A percentile compares a stretch with the other conserved stretches of the same genome.
Conservation (phyloP, 768 basidiomycete genomes). For the Myochromella boudieri region DNA sequence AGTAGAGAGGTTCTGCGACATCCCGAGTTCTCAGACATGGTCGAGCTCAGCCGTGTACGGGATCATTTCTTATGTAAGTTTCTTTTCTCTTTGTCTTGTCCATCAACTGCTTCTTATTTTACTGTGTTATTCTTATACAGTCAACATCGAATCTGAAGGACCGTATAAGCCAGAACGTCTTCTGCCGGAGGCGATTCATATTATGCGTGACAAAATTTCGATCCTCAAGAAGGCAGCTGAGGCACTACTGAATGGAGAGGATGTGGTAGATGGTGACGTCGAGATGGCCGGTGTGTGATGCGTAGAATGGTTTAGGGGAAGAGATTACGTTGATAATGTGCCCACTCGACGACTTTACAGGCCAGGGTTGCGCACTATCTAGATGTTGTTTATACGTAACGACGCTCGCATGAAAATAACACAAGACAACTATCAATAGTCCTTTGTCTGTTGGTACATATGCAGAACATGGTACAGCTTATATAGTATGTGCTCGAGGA, state of each 20-base stretch:
- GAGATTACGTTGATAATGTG: too few relatives aligned
- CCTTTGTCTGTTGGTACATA: too few relatives aligned
- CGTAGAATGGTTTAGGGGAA: not conserved
- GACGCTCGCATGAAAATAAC: too few relatives aligned
- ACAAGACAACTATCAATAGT: too few relatives aligned
- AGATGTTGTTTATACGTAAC: too few relatives aligned
- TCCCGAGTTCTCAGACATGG: conserved; percentile 83
- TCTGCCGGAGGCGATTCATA: conserved; percentile 73
- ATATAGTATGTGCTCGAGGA: too few relatives aligned
- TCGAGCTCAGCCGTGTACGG: conserved; percentile 80
- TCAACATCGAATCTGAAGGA: conserved; percentile 89
- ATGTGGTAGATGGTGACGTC: conserved; percentile 41
- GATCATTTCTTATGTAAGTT: conserved; percentile 91
- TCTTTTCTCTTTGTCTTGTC: not conserved
- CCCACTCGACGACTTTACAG: too few relatives aligned
- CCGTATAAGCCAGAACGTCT: conserved; percentile 84
- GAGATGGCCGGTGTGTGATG: conserved; percentile 48
- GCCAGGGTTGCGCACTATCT: too few relatives aligned
- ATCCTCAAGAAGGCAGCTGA: conserved; percentile 59
- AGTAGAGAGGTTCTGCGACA: conserved; percentile 91
- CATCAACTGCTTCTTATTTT: not conserved
- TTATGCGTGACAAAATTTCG: conserved; percentile 80
- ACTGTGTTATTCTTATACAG: conserved; percentile 43
- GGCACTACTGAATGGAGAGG: conserved; percentile 42
- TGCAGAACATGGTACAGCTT: too few relatives aligned